Base-by-base conservation (phyloP, 306 rosid species). In the Trifolium pratense region DNA sequence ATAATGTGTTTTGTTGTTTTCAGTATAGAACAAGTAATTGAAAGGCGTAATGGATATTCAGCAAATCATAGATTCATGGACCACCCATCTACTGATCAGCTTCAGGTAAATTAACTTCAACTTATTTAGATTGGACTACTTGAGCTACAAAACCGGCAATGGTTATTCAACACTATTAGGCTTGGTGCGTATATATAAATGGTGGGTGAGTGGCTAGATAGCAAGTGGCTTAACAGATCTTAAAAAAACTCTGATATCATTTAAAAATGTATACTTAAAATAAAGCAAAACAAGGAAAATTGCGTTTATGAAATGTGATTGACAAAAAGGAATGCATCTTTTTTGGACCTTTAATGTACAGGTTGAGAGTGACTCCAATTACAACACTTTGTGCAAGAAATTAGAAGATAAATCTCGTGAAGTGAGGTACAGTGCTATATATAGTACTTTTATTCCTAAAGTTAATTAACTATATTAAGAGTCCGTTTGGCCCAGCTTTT, bases 21-120 rank as follows among this genome's bases (percentile, higher is more conserved):
- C 66, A 82, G 86, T 55, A 74, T 82, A 51, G 51, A 68, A 18
- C 77, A 82, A 58, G 65, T 68, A 21, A 67, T 82, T 73, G 82
- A 73, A 68, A 82, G 74, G 74, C 80, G 48, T 9, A 34, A 32
- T 82, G 65, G 55, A 9, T 67, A 69, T 68, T 73, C 86, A 43
- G 64, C 40, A 58, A 17, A 20, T 40, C 45, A 55, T 10, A 73
- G 49, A 68, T 7, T 5, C 9, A 18, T 29, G 21, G 69, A 53
- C 23, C 46, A 21, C 9, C 49, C 78, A 69, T 49, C 79, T 51
- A 60, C 4, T 6, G 74, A 69, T 64, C 55, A 71, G 48, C 18
- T 51, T 40, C 72, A 32, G 29, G 18, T 53, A 53, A 12, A 16
- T 16, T 49, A 49, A 51, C 13, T 52, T n/a, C n/a, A n/a, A n/a